Conservation (phyloP, 805 yeast species). For the Yamadazyma sp. region DNA sequence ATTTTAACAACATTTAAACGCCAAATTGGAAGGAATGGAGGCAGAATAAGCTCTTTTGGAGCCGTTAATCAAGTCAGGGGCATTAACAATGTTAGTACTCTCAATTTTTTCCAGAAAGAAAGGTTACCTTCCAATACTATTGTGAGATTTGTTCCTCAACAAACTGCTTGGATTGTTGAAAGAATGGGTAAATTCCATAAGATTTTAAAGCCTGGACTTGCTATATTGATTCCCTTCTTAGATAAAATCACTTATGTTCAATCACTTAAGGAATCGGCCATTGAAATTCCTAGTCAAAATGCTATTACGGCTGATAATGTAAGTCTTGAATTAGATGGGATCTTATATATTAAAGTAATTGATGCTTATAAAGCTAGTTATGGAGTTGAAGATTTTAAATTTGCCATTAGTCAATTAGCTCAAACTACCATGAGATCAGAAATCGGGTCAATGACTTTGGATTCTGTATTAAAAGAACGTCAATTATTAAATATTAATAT, state of each 20-base stretch:
- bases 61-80: too few species aligned
- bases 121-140: constrained; percentile 73
- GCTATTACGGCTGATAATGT: constrained; percentile 88
- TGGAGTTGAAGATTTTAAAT: constrained; percentile 85
- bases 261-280: constrained; percentile 77
- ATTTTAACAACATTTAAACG: too few species aligned
- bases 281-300: constrained; percentile 78
- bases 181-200: constrained; percentile 82
- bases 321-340: constrained; percentile 80
- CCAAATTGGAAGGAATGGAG: too few species aligned
- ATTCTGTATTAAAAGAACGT: constrained; percentile 74
- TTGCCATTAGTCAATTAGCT: constrained; percentile 80
- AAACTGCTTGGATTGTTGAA: constrained; percentile 87
- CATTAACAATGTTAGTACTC: constrained; percentile 5
- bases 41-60: too few species aligned
- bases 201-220: constrained; percentile 70
- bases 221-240: constrained; percentile 65
- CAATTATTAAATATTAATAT: constrained; percentile 69
- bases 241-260: constrained; percentile 81
- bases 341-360: constrained; percentile 68
- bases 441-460: constrained; percentile 78
- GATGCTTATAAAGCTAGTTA: constrained; percentile 85
- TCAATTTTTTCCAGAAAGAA: constrained; percentile 60
- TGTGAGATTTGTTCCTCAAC: constrained; percentile 81
- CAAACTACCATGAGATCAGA: constrained; percentile 91